Conservation (phyloP, 2,329 filamentous ascomycete genomes). For the Pseudocercospora vitis region DNA sequence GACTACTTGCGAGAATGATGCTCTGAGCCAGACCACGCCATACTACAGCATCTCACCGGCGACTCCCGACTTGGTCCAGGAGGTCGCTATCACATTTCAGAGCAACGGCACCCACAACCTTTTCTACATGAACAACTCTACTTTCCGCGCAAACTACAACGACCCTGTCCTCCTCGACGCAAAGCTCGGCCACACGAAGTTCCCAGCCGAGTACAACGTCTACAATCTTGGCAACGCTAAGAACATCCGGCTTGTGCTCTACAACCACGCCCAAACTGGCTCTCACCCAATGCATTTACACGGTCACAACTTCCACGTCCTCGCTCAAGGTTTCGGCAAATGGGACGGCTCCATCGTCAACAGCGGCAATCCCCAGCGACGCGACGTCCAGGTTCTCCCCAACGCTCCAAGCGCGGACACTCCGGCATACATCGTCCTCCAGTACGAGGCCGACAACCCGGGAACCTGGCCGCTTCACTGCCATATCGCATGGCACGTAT, state of each 20-base stretch:
- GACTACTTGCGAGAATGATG: conserved; percentile 56
- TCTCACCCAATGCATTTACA: conserved; percentile 57
- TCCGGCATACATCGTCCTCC: conserved; percentile 42
- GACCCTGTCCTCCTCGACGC: conserved; percentile 40
- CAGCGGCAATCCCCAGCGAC: conserved; percentile 51
- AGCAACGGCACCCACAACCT: conserved; percentile 49
- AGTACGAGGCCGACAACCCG: conserved; percentile 53
- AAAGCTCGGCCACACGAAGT: conserved; percentile 37
- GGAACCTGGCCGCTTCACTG: conserved; percentile 43
- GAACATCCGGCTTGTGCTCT: conserved; percentile 46
- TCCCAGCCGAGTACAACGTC: conserved; percentile 41
- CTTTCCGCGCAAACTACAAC: conserved; percentile 54
- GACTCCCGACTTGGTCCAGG: conserved; percentile 40
- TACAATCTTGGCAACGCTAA: conserved; percentile 44
- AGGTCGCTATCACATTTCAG: conserved; percentile 51
- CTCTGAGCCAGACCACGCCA: conserved; percentile 54
- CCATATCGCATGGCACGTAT: conserved; percentile 40
- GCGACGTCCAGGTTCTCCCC: conserved; percentile 53
- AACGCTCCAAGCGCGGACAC: conserved; percentile 30
- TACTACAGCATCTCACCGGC: conserved; percentile 54
- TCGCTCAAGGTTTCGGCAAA: conserved; percentile 43
- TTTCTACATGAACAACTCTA: conserved; percentile 55
- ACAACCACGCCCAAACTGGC: conserved; percentile 34
- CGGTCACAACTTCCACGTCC: conserved; percentile 50
- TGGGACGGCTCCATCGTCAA: conserved; percentile 45